Evolutionary conservation across 108 stramenopile genomes (phyloP), one percentile per base, ranked within the genome.

Genomic region (Poteriospumella lacustris): DNA sequence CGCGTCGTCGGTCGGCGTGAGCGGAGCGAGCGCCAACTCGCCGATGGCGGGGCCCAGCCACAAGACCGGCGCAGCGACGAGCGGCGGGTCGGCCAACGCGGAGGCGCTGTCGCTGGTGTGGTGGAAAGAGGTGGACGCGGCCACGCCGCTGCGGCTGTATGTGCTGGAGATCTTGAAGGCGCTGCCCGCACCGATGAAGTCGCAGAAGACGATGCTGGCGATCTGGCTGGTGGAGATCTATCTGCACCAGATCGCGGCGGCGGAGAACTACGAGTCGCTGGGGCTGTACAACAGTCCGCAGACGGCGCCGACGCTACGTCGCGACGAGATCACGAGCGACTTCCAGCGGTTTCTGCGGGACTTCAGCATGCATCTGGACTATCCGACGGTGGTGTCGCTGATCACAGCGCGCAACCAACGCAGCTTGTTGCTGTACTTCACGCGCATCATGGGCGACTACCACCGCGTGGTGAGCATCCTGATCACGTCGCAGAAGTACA

Each of bases 401-500:
- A 15, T 73, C 29, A 31, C 36, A 12, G 42, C 31, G 28, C 70
- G 41, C 41, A 24, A 73, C 36, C 3, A 52, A 33, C 70, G 70
- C 9, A 24, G 33, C 26, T 24, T 73, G 5, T 3, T 73, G 31
- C 33, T 73, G 41, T 73, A 33, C 36, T 73, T 52, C 24, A 5
- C 44, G 9, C 5, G 42, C 9, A 73, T 73, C 12, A 56, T 73
- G 3, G 70, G 70, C 28, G 70, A 73, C 36, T 73, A 73, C 36
- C 44, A 73, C 33, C 70, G 70, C 9, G 70, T 73, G 40, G 43
- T 73, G 36, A 42, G 70, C 47, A 44, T 52, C 41, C 36, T 52
- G 26, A 3, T 73, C 26, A 38, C 44, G 33, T n/a, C 26, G 15
- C 3, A 33, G 47, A 3, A 19, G 31, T 73, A 73, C 41, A 24